phyloP scores from a whole-genome alignment of 2,329 filamentous ascomycete species.

The Nemania serpens region DNA sequence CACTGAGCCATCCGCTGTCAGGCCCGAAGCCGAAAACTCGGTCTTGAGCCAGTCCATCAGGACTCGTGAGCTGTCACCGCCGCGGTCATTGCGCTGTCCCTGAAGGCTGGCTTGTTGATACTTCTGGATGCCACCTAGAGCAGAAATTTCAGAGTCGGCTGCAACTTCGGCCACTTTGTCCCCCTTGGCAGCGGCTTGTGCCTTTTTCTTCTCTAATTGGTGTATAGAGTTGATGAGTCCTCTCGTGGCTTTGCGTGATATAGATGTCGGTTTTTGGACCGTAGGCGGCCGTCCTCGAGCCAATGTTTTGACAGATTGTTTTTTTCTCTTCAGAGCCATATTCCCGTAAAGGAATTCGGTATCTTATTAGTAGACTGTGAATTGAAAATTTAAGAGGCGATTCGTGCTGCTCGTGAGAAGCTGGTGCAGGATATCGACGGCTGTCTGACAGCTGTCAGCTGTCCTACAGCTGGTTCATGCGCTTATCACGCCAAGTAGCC shows the following conservation, averaged over 20 bases:
- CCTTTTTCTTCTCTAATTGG: slow-evolving; percentile 65
- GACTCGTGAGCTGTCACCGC: slow-evolving; percentile 68
- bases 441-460: too few relatives aligned
- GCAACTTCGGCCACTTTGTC: slow-evolving; percentile 53
- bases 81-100: slow-evolving; percentile 67
- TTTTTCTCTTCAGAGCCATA: slow-evolving; percentile 57
- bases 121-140: slow-evolving; percentile 63
- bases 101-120: slow-evolving; percentile 73
- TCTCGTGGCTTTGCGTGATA: slow-evolving; percentile 68
- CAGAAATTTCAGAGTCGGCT: slow-evolving; percentile 58
- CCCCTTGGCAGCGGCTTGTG: slow-evolving; percentile 59
- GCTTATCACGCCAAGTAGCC: too few relatives aligned
- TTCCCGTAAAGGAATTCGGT: not conserved
- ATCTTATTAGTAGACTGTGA: not conserved
- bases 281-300: slow-evolving; percentile 62
- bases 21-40: slow-evolving; percentile 35
- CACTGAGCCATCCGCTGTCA: slow-evolving; percentile 42
- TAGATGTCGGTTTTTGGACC: slow-evolving; percentile 56
- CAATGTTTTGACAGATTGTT: slow-evolving; percentile 51
- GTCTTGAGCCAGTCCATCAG: slow-evolving; percentile 66
- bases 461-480: too few relatives aligned
- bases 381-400: not conserved
- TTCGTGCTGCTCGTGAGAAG: too few relatives aligned
- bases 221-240: slow-evolving; percentile 69
- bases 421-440: too few relatives aligned